Base-by-base conservation (phyloP, 164 flowering plant species). In the Kingdonia uniflora region DNA sequence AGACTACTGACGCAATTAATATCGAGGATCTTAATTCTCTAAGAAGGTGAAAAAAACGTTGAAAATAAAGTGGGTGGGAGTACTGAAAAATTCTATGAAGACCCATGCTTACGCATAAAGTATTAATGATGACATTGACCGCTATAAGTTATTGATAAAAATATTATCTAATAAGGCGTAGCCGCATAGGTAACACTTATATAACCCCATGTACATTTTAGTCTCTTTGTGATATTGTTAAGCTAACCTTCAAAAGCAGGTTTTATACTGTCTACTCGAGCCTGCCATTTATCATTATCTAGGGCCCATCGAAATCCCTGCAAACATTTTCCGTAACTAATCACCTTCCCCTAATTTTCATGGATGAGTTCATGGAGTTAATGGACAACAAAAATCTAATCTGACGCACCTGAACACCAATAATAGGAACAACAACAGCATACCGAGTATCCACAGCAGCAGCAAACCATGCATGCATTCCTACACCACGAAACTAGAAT, bases 381-480 rank as follows among this genome's bases (percentile, higher is more conserved):
- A 4, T 29, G 4, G 26, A 41, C 56, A 51, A 13, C 37, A 8
- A 13, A 33, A 37, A 41, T 6, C 21, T 37, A 26, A 12, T 43
- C 37, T 21, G 42, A 38, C 57, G 44, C 15, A 82, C 98, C 96
- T 92, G 96, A 49, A 88, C 87, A 55, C 97, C 99, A 64, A 94
- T 86, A 63, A 89, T 76, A 13, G 95, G 96, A 52, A 65, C 99
- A 64, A 68, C 90, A 55, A 89, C 96, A 1, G 90, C 52, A 69
- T 84, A 92, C n/a, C 95, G 89, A 40, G 82, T 69, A 63, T 92
- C 97, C 41, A 69, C 81, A 63, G 62, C 65, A 38, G 89, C 95
- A 70, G 76, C 95, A 82, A 88, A 84, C 89, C 94, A 86, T 38
- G 97, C 96, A 78, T 94, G 99, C 95, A 92, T 92, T 50, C 99